Conservation (phyloP, 2,329 filamentous ascomycete species). For the Fonsecaea multimorphosa region DNA sequence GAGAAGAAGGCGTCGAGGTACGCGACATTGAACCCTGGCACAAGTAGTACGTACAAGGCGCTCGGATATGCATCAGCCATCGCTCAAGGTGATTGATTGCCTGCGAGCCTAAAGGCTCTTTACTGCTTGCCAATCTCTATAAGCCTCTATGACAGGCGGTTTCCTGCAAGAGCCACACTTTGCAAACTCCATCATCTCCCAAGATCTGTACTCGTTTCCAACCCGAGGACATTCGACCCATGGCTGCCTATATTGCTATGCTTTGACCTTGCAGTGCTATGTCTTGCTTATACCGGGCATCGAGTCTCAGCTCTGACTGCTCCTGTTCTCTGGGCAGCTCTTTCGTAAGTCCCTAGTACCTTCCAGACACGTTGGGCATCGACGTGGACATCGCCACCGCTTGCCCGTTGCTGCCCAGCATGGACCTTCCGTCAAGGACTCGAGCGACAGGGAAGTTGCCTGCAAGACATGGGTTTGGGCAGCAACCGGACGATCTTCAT, state of each 20-base stretch:
- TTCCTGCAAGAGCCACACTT: neutral
- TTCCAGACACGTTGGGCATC: conserved; percentile 5
- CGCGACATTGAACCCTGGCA: neutral
- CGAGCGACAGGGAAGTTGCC: neutral
- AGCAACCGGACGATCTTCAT: conserved; percentile 6
- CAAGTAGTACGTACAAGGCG: neutral
- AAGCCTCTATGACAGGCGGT: neutral
- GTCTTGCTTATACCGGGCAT: neutral
- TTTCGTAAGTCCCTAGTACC: neutral
- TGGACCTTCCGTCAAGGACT: neutral
- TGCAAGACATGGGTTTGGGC: conserved; percentile 11
- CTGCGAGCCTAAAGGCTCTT: neutral
- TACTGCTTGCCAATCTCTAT: neutral
- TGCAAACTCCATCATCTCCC: neutral
- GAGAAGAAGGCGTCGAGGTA: neutral
- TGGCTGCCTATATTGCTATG: neutral
- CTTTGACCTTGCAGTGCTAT: neutral
- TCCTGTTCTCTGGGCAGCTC: neutral
- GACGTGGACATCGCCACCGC: neutral
- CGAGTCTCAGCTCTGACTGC: neutral
- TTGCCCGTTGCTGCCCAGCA: neutral
- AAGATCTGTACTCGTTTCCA: neutral
- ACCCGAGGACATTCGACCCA: neutral
- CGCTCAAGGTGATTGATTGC: neutral
- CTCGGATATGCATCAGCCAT: neutral